Evolutionary conservation across 2,329 filamentous ascomycete genomes (phyloP).

Genomic region (Alternaria triticimaculans): DNA sequence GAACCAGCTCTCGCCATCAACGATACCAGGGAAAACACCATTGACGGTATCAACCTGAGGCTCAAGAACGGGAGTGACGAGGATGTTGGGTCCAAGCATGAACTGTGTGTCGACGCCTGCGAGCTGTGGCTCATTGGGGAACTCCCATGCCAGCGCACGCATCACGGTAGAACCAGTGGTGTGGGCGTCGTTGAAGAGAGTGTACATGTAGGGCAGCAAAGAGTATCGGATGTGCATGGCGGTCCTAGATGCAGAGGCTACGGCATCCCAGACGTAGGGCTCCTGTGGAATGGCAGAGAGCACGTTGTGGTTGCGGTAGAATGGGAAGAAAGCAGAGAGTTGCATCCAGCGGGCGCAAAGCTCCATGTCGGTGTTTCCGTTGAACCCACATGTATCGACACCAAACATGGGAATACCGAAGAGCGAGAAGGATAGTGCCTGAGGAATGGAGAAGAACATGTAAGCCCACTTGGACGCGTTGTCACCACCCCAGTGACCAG

Average conservation of each 20-base stretch:
- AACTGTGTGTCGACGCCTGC: constrained; percentile 74
- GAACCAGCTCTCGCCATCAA: constrained; percentile 70
- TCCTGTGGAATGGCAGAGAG: constrained; percentile 69
- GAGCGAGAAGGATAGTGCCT: constrained; percentile 75
- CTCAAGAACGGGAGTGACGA: constrained; percentile 72
- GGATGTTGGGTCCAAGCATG: constrained; percentile 69
- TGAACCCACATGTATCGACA: constrained; percentile 68
- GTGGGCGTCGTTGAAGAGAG: constrained; percentile 71
- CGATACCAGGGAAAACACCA: constrained; percentile 73
- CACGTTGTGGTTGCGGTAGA: constrained; percentile 78
- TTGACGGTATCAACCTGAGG: constrained; percentile 67
- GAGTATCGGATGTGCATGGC: constrained; percentile 76
- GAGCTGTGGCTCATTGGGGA: constrained; percentile 72
- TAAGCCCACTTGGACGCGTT: constrained; percentile 74
- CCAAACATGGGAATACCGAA: constrained; percentile 82
- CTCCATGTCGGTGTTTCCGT: constrained; percentile 70
- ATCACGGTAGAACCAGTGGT: constrained; percentile 72
- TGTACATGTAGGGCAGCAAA: constrained; percentile 78
- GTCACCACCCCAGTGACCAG: constrained; percentile 81
- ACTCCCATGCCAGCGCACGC: constrained; percentile 77
- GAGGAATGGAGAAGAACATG: constrained; percentile 79
- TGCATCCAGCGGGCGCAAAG: constrained; percentile 79
- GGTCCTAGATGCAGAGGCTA: constrained; percentile 67
- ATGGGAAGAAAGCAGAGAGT: constrained; percentile 75
- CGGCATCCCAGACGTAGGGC: constrained; percentile 72